Percentiles rank a stretch among this genome's conserved stretches.
Conservation (phyloP, 768 basidiomycete species). For the Hericium rajendrae region DNA sequence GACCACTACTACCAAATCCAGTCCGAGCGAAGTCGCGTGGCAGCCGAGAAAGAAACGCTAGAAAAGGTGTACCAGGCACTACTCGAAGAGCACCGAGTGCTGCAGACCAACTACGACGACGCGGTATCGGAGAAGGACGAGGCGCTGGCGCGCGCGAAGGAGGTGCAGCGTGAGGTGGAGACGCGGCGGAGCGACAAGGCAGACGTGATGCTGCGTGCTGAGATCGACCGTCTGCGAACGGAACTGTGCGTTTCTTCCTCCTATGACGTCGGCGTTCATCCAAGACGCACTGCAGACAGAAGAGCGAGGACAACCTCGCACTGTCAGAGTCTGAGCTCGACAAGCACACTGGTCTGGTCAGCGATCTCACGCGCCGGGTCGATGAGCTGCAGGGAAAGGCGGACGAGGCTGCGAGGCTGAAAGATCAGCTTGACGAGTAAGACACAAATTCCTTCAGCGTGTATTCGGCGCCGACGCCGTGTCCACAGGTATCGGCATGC, state of each 20-base stretch:
- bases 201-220: conserved; percentile 66
- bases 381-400: conserved; percentile 76
- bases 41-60: conserved; percentile 79
- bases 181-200: conserved; percentile 55
- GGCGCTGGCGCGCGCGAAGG: conserved; percentile 48
- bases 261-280: conserved; percentile 10
- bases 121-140: conserved; percentile 72
- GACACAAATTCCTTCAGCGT: conserved; percentile 14
- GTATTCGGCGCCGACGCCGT: not conserved
- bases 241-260: conserved; percentile 62
- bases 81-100: conserved; percentile 60
- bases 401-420: conserved; percentile 68
- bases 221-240: conserved; percentile 70
- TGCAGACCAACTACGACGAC: conserved; percentile 77
- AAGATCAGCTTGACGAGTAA: conserved; percentile 93
- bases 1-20: conserved; percentile 86
- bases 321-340: conserved; percentile 78
- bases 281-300: conserved; percentile 51
- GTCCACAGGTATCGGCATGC: conserved; percentile 73
- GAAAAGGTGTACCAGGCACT: conserved; percentile 73
- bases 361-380: conserved; percentile 67
- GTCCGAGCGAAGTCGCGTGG: conserved; percentile 65
- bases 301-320: conserved; percentile 87
- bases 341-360: conserved; percentile 57
- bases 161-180: conserved; percentile 50